Percentiles rank a stretch among this genome's conserved stretches.
These are phyloP conservation scores for Cucumis sativus DNA, from an alignment of 306 rosid genomes.

Conservation along the genomic window DNA sequence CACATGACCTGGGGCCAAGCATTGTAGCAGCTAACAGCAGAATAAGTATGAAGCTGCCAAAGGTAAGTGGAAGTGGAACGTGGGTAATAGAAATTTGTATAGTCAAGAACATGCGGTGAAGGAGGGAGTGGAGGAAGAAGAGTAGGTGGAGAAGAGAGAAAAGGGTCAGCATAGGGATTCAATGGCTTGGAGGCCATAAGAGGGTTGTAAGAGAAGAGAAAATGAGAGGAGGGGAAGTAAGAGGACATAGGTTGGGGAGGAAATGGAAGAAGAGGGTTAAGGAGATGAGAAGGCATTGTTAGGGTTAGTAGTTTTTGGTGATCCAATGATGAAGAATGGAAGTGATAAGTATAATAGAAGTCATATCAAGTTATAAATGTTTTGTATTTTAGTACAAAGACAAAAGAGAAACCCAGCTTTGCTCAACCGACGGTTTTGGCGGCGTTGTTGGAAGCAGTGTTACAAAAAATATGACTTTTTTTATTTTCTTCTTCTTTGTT, in stretches of 20 bases:
- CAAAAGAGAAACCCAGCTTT: not conserved
- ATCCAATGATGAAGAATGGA: not conserved
- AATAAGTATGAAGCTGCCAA: not conserved
- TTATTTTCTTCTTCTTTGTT: not conserved
- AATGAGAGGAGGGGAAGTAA: not conserved
- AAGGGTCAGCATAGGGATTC: not conserved
- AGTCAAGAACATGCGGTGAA: not conserved
- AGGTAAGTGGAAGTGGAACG: not conserved
- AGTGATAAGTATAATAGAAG: not conserved
- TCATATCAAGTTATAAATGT: not conserved
- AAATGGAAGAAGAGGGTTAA: not conserved
- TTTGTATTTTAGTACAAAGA: not conserved
- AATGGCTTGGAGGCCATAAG: not conserved
- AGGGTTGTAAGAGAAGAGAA: not conserved
- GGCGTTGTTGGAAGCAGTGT: not conserved
- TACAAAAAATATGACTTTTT: not conserved
- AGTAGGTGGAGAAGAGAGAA: not conserved
- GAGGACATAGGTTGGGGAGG: not conserved
- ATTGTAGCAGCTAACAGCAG: not conserved
- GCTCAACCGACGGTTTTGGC: not conserved
- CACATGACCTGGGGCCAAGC: not conserved
- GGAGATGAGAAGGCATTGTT: not conserved
- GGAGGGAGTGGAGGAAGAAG: not conserved
- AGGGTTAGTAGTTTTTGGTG: not conserved
- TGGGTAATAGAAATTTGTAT: not conserved